Conservation (phyloP, 805 yeast species). For the Lipomyces sp. region DNA sequence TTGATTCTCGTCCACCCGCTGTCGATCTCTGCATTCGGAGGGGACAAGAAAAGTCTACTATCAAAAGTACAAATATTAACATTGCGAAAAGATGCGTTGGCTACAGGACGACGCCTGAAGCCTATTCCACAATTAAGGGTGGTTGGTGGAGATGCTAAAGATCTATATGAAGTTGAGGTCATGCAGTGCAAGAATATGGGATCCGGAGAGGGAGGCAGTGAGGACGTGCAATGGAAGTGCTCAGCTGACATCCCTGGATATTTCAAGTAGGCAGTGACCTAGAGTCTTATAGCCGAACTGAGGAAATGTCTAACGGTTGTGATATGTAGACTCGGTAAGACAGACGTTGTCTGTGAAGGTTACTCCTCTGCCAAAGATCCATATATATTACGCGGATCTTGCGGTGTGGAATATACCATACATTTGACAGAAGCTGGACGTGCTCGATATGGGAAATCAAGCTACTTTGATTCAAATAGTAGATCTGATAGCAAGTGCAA, state of each 20-base stretch:
- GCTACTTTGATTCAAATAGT: not conserved
- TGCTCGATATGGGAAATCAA: slow-evolving; percentile 15
- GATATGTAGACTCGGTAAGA: slow-evolving; percentile 24
- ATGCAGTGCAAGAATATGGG: slow-evolving; percentile 37
- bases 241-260: slow-evolving; percentile 34
- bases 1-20: not conserved
- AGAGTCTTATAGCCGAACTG: not conserved
- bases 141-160: slow-evolving; percentile 34
- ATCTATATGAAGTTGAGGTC: slow-evolving; percentile 25
- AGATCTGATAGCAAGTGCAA: not conserved
- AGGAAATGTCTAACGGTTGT: not conserved
- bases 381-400: slow-evolving; percentile 30
- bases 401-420: slow-evolving; percentile 31
- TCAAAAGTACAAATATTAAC: slow-evolving; percentile 25
- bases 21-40: not conserved
- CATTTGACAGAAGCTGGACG: slow-evolving; percentile 30
- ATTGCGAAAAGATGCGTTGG: slow-evolving; percentile 18
- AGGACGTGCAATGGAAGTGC: slow-evolving; percentile 37
- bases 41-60: slow-evolving; percentile 13
- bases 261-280: slow-evolving; percentile 20
- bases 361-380: slow-evolving; percentile 30
- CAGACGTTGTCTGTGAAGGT: slow-evolving; percentile 36
- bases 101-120: slow-evolving; percentile 18
- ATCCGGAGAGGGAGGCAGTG: slow-evolving; percentile 31
- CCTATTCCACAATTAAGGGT: slow-evolving; percentile 25